These are phyloP conservation scores for Trichoderma citrinoviride DNA, from an alignment of 2,329 filamentous ascomycete genomes.

Conservation along the genomic window DNA sequence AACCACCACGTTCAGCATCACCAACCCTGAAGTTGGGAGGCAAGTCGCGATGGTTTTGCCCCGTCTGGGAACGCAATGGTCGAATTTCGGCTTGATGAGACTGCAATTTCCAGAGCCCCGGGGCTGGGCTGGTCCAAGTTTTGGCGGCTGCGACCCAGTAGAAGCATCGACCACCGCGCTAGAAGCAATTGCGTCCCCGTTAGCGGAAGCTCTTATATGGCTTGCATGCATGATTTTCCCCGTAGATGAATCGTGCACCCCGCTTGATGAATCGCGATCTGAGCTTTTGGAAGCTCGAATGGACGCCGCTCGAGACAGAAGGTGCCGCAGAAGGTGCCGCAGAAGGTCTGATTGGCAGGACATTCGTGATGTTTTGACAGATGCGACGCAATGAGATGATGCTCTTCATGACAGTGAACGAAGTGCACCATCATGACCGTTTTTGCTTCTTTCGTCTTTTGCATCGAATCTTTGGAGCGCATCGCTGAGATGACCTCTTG, in stretches of 20 bases:
- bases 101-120: not conserved
- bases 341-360: no score
- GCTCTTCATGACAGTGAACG: not conserved
- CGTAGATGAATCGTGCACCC: not conserved
- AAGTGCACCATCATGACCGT: fast-evolving
- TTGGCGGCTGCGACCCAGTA: not conserved
- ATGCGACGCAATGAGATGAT: not conserved
- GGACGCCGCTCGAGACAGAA: no score
- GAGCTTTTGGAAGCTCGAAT: not conserved
- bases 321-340: not conserved
- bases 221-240: not conserved
- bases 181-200: not conserved
- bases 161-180: conserved; percentile 1
- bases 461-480: not conserved
- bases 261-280: not conserved
- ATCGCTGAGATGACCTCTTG: no score
- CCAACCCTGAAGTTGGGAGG: not conserved
- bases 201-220: not conserved
- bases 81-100: not conserved
- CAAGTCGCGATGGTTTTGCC: not conserved
- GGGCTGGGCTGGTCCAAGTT: not conserved
- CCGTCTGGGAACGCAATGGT: not conserved
- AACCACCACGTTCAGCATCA: not conserved
- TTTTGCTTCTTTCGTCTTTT: not conserved
- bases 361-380: not conserved